Conservation (phyloP, 805 yeast genomes). For the Barnettozyma siamensis region DNA sequence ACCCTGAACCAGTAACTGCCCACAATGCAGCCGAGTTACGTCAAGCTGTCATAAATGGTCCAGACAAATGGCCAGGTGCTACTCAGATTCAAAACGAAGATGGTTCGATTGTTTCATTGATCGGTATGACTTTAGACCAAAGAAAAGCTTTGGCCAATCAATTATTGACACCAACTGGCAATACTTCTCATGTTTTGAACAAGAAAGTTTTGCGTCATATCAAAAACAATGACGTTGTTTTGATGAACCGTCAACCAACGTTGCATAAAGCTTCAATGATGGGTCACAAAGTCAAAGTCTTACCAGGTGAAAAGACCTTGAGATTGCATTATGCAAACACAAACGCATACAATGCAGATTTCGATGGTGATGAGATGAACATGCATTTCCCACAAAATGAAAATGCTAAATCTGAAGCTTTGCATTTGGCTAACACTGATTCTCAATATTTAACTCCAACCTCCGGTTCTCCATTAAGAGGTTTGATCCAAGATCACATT, state of each 20-base stretch:
- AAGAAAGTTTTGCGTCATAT: constrained; percentile 95
- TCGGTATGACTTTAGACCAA: constrained; percentile 89
- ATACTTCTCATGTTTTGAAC: constrained; percentile 56
- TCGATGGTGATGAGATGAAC: constrained; percentile 99
- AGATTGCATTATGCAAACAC: constrained; percentile 98
- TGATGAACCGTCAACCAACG: constrained; percentile 99
- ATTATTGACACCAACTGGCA: constrained; percentile 74
- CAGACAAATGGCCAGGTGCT: constrained; percentile 99
- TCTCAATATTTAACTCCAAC: constrained; percentile 98
- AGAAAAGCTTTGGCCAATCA: constrained; percentile 94
- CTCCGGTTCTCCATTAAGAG: constrained; percentile 97
- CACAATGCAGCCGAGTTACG: constrained; percentile 87
- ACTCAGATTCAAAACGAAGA: constrained; percentile 93
- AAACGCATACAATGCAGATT: constrained; percentile 98
- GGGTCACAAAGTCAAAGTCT: constrained; percentile 97
- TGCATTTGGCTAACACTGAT: constrained; percentile 92
- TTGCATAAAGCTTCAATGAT: constrained; percentile 99
- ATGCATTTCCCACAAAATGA: constrained; percentile 99
- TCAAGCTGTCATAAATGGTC: constrained; percentile 95
- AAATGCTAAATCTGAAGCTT: constrained; percentile 94
- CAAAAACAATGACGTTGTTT: constrained; percentile 88
- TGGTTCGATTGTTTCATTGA: constrained; percentile 73
- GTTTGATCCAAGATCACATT: constrained; percentile 97
- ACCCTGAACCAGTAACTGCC: constrained; percentile 96
- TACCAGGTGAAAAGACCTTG: constrained; percentile 95